Base-by-base conservation (phyloP, 192 early-diverging fungal genomes). In the Umbelopsis sp. region DNA sequence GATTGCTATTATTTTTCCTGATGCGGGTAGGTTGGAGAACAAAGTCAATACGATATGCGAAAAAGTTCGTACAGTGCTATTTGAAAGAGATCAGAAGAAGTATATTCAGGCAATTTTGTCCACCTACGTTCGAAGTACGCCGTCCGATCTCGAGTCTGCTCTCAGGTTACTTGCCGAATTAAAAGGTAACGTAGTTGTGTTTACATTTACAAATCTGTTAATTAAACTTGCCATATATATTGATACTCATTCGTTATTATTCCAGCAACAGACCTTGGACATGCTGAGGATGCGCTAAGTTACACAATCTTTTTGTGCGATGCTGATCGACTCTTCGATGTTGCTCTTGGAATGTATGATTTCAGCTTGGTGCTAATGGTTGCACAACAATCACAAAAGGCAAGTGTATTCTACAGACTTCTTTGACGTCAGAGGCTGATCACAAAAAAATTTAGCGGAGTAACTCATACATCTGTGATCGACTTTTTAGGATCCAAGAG, bases 381-480 rank as follows among this genome's bases (percentile, higher is more conserved):
- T 38, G 97, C 96, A n/a, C 96, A 98, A 76, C 92, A 94, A 79
- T 94, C 94, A 25, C 96, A 99, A 69, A 97, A 92, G 83, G 88
- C 84, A 71, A 25, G n/a, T 14, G 14, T 1, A 12, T 38, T 45
- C 32, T 31, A 38, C 24, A 70, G 2, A 16, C 24, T 45, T 66
- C 26, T 14, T 44, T 47, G 47, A n/a, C 38, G 24, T n/a, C 45
- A 24, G 8, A 3, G 26, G 4, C 20, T 24, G 12, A 11, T 34
- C 20, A 1, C 20, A 14, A 34, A 20, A 20, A n/a, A n/a, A n/a
- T n/a, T n/a, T 32, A 10, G 20, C 71, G 31, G 71, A 68, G 66
- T 24, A 1, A 24, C 14, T 3, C 16, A 26, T 20, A 47, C 4
- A 8, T 34, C 17, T 50, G 6, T 25, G 22, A 51, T 50, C 22